Evolutionary conservation across 2,329 filamentous ascomycete species (phyloP).

Genomic region (Botrytis porri): DNA sequence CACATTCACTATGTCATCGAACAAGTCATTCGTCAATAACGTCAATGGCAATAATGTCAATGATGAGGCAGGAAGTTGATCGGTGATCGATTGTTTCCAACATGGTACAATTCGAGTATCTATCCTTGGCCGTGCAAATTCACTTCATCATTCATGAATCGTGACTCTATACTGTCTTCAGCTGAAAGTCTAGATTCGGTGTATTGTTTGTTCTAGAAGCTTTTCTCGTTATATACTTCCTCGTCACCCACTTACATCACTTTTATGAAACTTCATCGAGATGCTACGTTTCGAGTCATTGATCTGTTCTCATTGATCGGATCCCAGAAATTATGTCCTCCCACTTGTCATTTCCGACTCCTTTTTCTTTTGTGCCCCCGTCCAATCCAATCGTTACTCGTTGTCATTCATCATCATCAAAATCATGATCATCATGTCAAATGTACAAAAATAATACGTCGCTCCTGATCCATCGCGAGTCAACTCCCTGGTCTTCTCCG

Average conservation of each 20-base stretch:
- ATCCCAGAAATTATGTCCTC: slow-evolving; percentile 1
- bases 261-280: not conserved
- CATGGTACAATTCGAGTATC: not conserved
- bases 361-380: not conserved
- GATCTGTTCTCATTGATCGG: slow-evolving; percentile 2
- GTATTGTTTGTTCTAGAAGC: not conserved
- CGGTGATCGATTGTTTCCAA: not conserved
- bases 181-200: not conserved
- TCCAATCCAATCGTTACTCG: not conserved
- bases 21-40: not conserved
- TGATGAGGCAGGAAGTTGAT: not conserved
- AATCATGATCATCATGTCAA: slow-evolving; percentile 12
- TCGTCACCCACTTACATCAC: not conserved
- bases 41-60: not conserved
- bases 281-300: slow-evolving; percentile 6
- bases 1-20: not conserved
- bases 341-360: not conserved
- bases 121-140: not conserved
- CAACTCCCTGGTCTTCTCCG: not conserved
- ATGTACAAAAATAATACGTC: slow-evolving; percentile 15
- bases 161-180: not conserved
- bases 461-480: slow-evolving; percentile 2
- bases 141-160: not conserved
- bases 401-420: slow-evolving; percentile 18
- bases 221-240: not conserved